These are phyloP conservation scores for Umbelopsis isabellina DNA, from an alignment of 192 early-diverging fungal species.

Conservation along the genomic window DNA sequence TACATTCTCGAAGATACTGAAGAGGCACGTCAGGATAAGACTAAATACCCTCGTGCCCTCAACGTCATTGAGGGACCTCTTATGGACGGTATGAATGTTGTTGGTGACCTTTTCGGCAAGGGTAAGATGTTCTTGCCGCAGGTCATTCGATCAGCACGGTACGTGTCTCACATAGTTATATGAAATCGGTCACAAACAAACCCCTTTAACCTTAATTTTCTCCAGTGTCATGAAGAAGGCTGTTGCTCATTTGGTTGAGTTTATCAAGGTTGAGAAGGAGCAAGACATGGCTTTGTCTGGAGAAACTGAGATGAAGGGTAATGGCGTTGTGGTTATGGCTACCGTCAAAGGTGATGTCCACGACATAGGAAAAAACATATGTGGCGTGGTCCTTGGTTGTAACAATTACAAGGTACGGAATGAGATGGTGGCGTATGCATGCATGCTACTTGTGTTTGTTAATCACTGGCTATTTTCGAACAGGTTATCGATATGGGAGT, in stretches of 20 bases:
- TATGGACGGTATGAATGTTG: slow-evolving; percentile 92
- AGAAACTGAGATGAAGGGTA: slow-evolving; percentile 58
- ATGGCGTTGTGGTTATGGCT: slow-evolving; percentile 89
- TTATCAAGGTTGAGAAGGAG: slow-evolving; percentile 90
- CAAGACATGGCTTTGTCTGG: slow-evolving; percentile 63
- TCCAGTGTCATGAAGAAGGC: slow-evolving; percentile 94
- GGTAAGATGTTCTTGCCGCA: slow-evolving; percentile 99
- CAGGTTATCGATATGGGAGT: slow-evolving; percentile 91
- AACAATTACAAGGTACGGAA: slow-evolving; percentile 80
- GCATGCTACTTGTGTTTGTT: neutral
- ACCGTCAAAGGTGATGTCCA: slow-evolving; percentile 98
- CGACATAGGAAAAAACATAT: slow-evolving; percentile 99
- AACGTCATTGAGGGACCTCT: slow-evolving; percentile 97
- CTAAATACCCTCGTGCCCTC: slow-evolving; percentile 83
- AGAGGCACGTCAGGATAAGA: slow-evolving; percentile 79
- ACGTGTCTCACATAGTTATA: slow-evolving; percentile 14
- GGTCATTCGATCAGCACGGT: slow-evolving; percentile 93
- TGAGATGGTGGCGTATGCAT: neutral
- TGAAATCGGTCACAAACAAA: neutral
- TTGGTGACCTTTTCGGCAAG: slow-evolving; percentile 92
- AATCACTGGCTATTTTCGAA: neutral
- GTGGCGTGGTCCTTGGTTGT: slow-evolving; percentile 94
- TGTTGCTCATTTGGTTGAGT: slow-evolving; percentile 94
- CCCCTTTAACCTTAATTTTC: neutral
- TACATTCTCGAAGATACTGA: slow-evolving; percentile 92